phyloP scores from a whole-genome alignment of 176 grass and related monocot genomes.

The Oryza glaberrima region DNA sequence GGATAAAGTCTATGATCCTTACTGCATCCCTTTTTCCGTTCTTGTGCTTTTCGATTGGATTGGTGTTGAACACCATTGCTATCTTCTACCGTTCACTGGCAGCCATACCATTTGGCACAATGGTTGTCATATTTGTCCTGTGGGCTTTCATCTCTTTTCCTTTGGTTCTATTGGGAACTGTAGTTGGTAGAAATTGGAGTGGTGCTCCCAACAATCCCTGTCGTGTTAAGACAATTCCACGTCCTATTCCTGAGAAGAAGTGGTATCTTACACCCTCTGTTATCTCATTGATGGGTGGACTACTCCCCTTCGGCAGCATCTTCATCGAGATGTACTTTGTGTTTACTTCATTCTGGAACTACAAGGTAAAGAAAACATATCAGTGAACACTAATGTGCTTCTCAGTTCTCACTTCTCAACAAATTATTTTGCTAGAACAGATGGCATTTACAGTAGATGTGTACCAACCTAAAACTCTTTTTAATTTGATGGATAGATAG shows the following conservation, averaged over 20 bases:
- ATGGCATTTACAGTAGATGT: background rate
- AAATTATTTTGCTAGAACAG: slow-evolving; percentile 14
- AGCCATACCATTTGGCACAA: slow-evolving; percentile 97
- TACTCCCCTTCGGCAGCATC: slow-evolving; percentile 97
- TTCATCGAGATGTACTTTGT: slow-evolving; percentile 99
- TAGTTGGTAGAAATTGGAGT: slow-evolving; percentile 97
- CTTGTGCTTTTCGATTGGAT: slow-evolving; percentile 93
- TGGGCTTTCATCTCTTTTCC: slow-evolving; percentile 99
- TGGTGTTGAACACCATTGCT: slow-evolving; percentile 88
- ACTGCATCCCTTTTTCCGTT: slow-evolving; percentile 94
- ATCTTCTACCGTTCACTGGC: slow-evolving; percentile 98
- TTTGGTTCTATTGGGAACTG: slow-evolving; percentile 85
- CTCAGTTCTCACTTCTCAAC: background rate
- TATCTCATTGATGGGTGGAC: slow-evolving; percentile 89
- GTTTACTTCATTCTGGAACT: slow-evolving; percentile 99
- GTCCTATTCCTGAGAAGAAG: slow-evolving; percentile 95
- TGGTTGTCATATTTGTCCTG: slow-evolving; percentile 91
- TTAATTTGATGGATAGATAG: slow-evolving; percentile 5
- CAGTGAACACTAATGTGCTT: background rate
- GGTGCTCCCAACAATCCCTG: slow-evolving; percentile 96
- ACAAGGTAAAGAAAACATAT: slow-evolving; percentile 76
- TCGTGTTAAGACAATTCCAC: slow-evolving; percentile 96
- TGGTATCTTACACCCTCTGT: slow-evolving; percentile 95
- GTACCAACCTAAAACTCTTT: background rate
- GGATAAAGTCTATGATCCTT: slow-evolving; percentile 97